Base-by-base conservation (phyloP, 495 filamentous ascomycete genomes). In the Penicillium nucicola region DNA sequence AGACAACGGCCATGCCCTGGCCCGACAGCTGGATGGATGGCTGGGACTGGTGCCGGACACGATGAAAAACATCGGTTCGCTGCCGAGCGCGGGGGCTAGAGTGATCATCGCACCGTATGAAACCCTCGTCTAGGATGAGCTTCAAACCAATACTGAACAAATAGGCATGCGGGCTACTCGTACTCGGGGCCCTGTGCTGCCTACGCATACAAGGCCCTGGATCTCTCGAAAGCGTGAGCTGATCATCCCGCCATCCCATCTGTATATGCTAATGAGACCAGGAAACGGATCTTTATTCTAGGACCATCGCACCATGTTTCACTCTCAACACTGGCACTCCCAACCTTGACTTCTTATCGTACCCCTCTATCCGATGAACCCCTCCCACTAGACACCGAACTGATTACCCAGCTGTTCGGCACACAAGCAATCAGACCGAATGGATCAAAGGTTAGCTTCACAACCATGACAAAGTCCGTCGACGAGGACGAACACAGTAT, bases 131-230 rank as follows among this genome's bases (percentile, higher is more conserved):
- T 18, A 42, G 19, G n/a, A 22, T 5, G 12, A 15, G 12, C 5
- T 18, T 14, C 14, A 20, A 2, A 23, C 0, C 9, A 33, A 53
- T 46, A 42, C 60, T 67, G 42, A 66, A 42, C 41, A 28, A 37
- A 18, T 52, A 97, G 93, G 52, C 93, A 99, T 67, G 93, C 95
- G 46, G 95, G 93, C 23, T 99, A 96, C 76, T 79, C 88, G 3
- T 99, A 97, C 72, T 97, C 92, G 13, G 93, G 93, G 25, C 84
- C 90, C 22, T 90, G 90, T 55, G 92, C 95, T 42, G 93, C 91
- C 40, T 96, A 90, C 82, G 93, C 93, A 37, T 99, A 99, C 73
- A 92, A 89, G 65, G 79, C 84, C 4, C 84, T 95, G 46, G 92
- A 99, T 67, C 75, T 97, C 35, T 85, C 85, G 15, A 83, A 84